Conservation (phyloP, 306 rosid species). For the Acacia confusa region DNA sequence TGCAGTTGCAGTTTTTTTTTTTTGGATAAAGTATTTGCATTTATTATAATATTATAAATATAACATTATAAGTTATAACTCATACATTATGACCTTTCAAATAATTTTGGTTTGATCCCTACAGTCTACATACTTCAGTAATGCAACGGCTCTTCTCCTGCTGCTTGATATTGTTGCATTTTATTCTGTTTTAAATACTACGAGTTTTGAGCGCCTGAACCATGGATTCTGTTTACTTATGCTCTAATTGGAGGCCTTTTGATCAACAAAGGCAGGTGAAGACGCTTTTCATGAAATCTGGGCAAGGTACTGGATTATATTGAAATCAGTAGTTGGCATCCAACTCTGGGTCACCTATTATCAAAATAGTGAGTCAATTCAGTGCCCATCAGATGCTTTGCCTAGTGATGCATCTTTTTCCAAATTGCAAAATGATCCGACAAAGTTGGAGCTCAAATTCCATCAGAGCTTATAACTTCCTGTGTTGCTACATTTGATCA, state of each 20-base stretch:
- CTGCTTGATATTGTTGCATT: no score
- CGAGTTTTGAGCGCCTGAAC: no score
- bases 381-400: conserved; percentile 41
- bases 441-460: conserved; percentile 58
- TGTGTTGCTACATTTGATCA: conserved; percentile 76
- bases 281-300: conserved; percentile 65
- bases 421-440: conserved; percentile 37
- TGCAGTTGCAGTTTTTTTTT: no score
- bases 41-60: no score
- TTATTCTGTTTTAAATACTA: no score
- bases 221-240: no score
- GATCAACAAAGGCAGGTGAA: conserved; percentile 71
- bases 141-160: no score
- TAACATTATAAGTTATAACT: no score
- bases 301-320: conserved; percentile 63
- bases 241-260: conserved; percentile 49
- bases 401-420: conserved; percentile 44
- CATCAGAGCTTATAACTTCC: conserved; percentile 78
- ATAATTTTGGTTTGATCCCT: no score
- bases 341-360: conserved; percentile 34
- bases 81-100: no score
- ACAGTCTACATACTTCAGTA: no score
- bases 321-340: conserved; percentile 49
- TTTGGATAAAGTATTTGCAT: no score
- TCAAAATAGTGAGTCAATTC: conserved; percentile 31